These are phyloP conservation scores for Verticillium zaregamsianum DNA, from an alignment of 2,329 filamentous ascomycete genomes.

Conservation along the genomic window DNA sequence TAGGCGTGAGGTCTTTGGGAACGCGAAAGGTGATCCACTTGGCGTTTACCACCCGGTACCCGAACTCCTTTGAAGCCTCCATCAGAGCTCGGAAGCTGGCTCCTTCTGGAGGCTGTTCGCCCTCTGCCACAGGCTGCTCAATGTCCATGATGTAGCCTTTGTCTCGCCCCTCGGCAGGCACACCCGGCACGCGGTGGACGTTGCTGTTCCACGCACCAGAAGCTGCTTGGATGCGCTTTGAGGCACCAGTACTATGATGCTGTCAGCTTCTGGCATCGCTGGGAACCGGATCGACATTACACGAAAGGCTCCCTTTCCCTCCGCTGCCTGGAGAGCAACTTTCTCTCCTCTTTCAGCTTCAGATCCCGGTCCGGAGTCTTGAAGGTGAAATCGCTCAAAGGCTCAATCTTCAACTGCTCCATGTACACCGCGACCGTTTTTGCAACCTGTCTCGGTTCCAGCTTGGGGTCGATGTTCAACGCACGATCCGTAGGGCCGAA, in stretches of 20 bases:
- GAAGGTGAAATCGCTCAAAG: not conserved
- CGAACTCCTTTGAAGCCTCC: not conserved
- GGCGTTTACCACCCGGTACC: not conserved
- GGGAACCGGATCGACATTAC: not conserved
- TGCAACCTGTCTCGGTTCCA: not conserved
- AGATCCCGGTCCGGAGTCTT: not conserved
- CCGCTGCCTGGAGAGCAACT: not conserved
- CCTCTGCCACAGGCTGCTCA: not conserved
- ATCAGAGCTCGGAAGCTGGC: not conserved
- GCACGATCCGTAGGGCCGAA: not conserved
- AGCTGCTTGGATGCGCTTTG: not conserved
- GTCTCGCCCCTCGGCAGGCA: not conserved
- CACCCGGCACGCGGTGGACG: not conserved
- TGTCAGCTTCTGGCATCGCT: not conserved
- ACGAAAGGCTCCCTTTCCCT: not conserved
- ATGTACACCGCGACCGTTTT: not conserved
- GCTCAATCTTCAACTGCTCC: not conserved
- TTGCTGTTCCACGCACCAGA: not conserved
- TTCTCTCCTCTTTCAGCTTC: not conserved
- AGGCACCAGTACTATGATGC: not conserved
- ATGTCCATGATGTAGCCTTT: not conserved
- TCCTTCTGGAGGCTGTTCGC: not conserved
- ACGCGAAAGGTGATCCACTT: not conserved
- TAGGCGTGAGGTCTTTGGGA: not conserved
- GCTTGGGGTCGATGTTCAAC: not conserved